phyloP scores from a whole-genome alignment of 2,329 filamentous ascomycete genomes.

The Scleromitrula shiraiana region DNA sequence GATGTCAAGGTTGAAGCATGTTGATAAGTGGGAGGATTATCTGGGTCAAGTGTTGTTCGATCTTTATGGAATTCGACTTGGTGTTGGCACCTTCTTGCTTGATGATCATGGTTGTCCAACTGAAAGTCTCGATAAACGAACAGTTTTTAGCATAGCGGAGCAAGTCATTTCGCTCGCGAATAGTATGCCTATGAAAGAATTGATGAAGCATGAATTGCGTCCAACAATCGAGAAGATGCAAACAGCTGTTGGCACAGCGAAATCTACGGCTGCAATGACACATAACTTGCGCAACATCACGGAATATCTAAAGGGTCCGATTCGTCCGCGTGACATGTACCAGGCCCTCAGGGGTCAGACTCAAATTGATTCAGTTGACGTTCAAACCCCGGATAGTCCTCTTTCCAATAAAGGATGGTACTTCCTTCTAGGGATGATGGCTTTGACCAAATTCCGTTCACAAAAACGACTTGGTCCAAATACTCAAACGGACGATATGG shows the following conservation, averaged over 20 bases:
- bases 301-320: constrained; percentile 71
- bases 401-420: constrained; percentile 84
- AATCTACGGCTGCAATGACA: constrained; percentile 70
- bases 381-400: constrained; percentile 60
- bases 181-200: constrained; percentile 80
- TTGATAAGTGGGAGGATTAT: constrained; percentile 79
- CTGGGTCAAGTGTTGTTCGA: constrained; percentile 80
- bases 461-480: constrained; percentile 31
- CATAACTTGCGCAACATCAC: constrained; percentile 81
- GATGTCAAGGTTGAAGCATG: constrained; percentile 64
- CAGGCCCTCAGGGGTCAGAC: constrained; percentile 73
- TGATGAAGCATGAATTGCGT: constrained; percentile 86
- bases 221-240: constrained; percentile 90
- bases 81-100: constrained; percentile 56
- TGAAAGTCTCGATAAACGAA: constrained; percentile 71
- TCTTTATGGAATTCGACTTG: constrained; percentile 72
- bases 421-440: constrained; percentile 81
- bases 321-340: constrained; percentile 75
- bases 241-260: constrained; percentile 71
- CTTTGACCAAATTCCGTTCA: constrained; percentile 67
- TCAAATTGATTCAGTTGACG: constrained; percentile 61
- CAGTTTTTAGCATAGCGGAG: constrained; percentile 74
- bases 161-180: constrained; percentile 75
- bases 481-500: constrained; percentile 32
- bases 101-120: constrained; percentile 72